Conservation (phyloP, 371 early-diverging fungal species). For the Nosema granulosis region DNA sequence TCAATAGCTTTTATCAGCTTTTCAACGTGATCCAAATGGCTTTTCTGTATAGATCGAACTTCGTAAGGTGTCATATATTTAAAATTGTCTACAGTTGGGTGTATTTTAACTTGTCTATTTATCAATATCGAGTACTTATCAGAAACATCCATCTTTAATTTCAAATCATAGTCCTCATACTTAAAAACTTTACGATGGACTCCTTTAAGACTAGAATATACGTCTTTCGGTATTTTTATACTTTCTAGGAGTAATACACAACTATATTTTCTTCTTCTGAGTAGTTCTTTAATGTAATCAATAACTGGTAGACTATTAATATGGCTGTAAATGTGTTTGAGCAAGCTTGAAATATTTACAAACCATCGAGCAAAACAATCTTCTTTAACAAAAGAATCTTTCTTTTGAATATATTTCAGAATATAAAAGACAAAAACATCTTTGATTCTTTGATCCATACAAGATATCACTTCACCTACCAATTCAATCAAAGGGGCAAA, state of each 20-base stretch:
- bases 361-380: not conserved
- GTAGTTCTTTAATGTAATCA: not conserved
- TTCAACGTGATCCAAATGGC: not conserved
- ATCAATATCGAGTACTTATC: not conserved
- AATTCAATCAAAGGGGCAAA: not conserved
- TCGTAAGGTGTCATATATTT: conserved; percentile 17
- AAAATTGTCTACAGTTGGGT: not conserved
- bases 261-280: not conserved
- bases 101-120: not conserved
- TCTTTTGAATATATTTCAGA: not conserved
- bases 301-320: not conserved
- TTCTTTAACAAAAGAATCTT: not conserved
- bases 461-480: not conserved
- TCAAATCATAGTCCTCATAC: conserved; percentile 20
- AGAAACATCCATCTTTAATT: conserved; percentile 7
- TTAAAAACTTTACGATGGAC: not conserved
- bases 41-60: not conserved
- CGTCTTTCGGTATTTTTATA: not conserved
- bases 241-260: not conserved
- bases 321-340: not conserved
- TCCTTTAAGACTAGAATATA: not conserved
- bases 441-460: not conserved
- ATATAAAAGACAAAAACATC: conserved; percentile 23
- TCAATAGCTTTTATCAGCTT: no score
- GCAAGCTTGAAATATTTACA: not conserved